Percentiles rank a stretch among this genome's conserved stretches.
Conservation (phyloP, 2,329 filamentous ascomycete species). For the Apiospora arundinis region DNA sequence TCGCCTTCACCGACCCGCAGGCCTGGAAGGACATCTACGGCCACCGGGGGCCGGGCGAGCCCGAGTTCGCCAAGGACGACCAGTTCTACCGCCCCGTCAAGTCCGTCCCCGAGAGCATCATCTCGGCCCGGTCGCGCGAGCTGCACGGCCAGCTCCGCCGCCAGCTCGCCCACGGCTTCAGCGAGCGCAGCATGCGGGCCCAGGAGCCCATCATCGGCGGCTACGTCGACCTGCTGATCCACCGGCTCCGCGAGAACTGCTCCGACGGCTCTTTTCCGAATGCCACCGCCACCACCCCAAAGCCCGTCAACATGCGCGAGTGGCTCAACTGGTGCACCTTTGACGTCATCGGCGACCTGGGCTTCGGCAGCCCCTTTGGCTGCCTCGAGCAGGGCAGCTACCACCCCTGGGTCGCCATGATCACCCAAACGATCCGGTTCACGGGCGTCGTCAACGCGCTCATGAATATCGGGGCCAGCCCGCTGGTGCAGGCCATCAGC, state of each 20-base stretch:
- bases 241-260: constrained; percentile 36
- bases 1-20: constrained; percentile 46
- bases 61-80: constrained; percentile 40
- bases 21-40: constrained; percentile 51
- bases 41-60: constrained; percentile 38
- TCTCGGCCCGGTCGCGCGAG: constrained; percentile 38
- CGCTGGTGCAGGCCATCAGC: constrained; percentile 29
- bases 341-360: constrained; percentile 53
- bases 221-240: constrained; percentile 46
- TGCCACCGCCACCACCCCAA: constrained; percentile 21
- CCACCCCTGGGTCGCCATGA: constrained; percentile 43
- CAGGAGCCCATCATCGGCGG: constrained; percentile 48
- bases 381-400: constrained; percentile 42
- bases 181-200: constrained; percentile 45
- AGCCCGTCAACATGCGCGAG: constrained; percentile 41
- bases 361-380: constrained; percentile 51
- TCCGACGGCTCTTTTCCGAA: background rate
- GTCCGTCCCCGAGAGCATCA: constrained; percentile 37
- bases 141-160: constrained; percentile 43
- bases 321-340: constrained; percentile 50
- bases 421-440: constrained; percentile 37
- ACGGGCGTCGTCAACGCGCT: constrained; percentile 30
- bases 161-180: constrained; percentile 48
- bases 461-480: constrained; percentile 29
- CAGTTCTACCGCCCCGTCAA: constrained; percentile 37